phyloP scores from a whole-genome alignment of 169 alveolate species.

The Theileria orientalis region DNA sequence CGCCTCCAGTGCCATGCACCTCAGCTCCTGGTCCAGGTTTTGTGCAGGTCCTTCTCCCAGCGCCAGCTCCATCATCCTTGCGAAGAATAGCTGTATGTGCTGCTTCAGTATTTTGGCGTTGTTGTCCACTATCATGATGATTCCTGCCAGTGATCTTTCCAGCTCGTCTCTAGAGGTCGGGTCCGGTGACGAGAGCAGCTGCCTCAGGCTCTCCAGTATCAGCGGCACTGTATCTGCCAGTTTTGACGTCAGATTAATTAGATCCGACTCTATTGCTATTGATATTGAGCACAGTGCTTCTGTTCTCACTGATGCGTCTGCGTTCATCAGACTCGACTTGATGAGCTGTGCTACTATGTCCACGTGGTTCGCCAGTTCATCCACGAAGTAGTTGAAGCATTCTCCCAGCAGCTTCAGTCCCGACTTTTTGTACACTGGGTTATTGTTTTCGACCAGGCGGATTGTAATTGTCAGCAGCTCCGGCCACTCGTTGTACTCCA shows the following conservation, averaged over 20 bases:
- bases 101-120: slow-evolving; percentile 70
- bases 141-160: slow-evolving; percentile 70
- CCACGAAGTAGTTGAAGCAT: slow-evolving; percentile 57
- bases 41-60: slow-evolving; percentile 50
- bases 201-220: slow-evolving; percentile 67
- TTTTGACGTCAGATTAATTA: slow-evolving; percentile 43
- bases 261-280: slow-evolving; percentile 65
- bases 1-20: slow-evolving; percentile 76
- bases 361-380: slow-evolving; percentile 61
- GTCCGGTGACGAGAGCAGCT: slow-evolving; percentile 66
- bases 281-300: slow-evolving; percentile 72
- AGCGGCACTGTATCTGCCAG: slow-evolving; percentile 68
- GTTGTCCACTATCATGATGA: slow-evolving; percentile 71
- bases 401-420: slow-evolving; percentile 76
- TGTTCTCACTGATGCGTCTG: slow-evolving; percentile 67
- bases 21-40: slow-evolving; percentile 69
- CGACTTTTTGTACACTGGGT: slow-evolving; percentile 67
- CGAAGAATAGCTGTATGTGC: slow-evolving; percentile 62
- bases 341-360: slow-evolving; percentile 52
- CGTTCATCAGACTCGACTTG: slow-evolving; percentile 63
- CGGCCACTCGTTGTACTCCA: slow-evolving; percentile 73
- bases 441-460: slow-evolving; percentile 66
- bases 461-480: slow-evolving; percentile 68
- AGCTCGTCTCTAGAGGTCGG: slow-evolving; percentile 69
- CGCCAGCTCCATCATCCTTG: slow-evolving; percentile 68